Conservation (phyloP, 257 asterid species). For the Voacanga thouarsii region DNA sequence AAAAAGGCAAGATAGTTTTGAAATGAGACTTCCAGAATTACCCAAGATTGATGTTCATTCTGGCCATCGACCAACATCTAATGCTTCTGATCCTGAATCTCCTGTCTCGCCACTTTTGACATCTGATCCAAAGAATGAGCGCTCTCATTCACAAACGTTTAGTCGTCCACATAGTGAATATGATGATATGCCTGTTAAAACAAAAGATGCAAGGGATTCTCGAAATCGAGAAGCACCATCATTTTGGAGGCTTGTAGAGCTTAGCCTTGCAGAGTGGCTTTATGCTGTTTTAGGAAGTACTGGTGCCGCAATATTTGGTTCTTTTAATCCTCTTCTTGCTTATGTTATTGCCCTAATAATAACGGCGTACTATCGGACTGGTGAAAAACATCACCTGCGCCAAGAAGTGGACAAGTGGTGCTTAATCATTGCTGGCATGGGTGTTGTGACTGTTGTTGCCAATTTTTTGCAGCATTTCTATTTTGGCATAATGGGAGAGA, state of each 20-base stretch:
- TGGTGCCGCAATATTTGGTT: constrained; percentile 97
- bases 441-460: constrained; percentile 88
- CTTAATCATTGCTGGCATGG: constrained; percentile 93
- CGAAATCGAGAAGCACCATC: constrained; percentile 68
- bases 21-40: constrained; percentile 85
- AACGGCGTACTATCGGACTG: constrained; percentile 70
- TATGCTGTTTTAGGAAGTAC: constrained; percentile 95
- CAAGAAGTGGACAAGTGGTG: constrained; percentile 87
- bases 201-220: constrained; percentile 47
- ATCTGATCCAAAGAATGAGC: constrained; percentile 95
- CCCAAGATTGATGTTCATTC: constrained; percentile 94
- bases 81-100: constrained; percentile 89
- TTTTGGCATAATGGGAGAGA: constrained; percentile 99
- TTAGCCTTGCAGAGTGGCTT: constrained; percentile 99
- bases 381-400: constrained; percentile 48
- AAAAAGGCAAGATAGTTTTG: constrained; percentile 97
- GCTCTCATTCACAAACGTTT: constrained; percentile 96
- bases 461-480: constrained; percentile 98
- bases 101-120: constrained; percentile 99
- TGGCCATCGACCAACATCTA: constrained; percentile 58
- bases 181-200: constrained; percentile 47
- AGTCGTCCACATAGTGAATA: constrained; percentile 74
- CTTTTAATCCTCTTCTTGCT: constrained; percentile 92
- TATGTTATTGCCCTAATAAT: constrained; percentile 86
- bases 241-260: constrained; percentile 94